Conservation (phyloP, 2,329 filamentous ascomycete species). For the Cladophialophora carrionii region DNA sequence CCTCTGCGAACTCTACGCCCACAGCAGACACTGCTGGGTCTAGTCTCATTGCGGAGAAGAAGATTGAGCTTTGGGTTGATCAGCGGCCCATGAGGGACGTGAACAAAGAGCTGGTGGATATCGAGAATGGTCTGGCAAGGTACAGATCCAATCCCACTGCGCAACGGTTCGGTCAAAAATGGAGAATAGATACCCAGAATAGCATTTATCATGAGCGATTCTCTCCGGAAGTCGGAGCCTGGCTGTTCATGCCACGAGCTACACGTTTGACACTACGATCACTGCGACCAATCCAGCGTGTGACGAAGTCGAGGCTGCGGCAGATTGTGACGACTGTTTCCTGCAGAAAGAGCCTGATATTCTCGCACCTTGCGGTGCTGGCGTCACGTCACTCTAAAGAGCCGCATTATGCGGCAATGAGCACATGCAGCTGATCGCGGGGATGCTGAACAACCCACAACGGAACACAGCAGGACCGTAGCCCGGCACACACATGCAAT, state of each 20-base stretch:
- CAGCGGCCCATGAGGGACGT: conserved; percentile 49
- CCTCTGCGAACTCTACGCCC: conserved; percentile 34
- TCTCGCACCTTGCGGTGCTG: too few relatives aligned
- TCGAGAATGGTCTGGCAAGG: neutral
- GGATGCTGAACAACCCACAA: neutral
- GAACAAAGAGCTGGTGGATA: neutral
- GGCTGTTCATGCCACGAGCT: neutral
- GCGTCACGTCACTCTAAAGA: too few relatives aligned
- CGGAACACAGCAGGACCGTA: neutral
- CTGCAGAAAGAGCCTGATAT: too few relatives aligned
- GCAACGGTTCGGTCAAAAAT: neutral
- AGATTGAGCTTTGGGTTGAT: conserved; percentile 50
- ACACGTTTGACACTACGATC: neutral
- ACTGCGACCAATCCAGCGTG: neutral
- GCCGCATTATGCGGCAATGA: neutral
- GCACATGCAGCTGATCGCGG: neutral
- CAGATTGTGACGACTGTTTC: too few relatives aligned
- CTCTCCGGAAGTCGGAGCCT: neutral
- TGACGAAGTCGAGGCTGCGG: neutral
- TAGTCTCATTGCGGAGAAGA: conserved; percentile 50
- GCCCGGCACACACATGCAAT: too few relatives aligned
- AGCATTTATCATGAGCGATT: neutral
- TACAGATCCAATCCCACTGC: neutral
- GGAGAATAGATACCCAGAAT: neutral
- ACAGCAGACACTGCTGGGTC: conserved; percentile 26